Evolutionary conservation across 2,329 filamentous ascomycete species (phyloP).

Genomic region (Aspergillus sp.): DNA sequence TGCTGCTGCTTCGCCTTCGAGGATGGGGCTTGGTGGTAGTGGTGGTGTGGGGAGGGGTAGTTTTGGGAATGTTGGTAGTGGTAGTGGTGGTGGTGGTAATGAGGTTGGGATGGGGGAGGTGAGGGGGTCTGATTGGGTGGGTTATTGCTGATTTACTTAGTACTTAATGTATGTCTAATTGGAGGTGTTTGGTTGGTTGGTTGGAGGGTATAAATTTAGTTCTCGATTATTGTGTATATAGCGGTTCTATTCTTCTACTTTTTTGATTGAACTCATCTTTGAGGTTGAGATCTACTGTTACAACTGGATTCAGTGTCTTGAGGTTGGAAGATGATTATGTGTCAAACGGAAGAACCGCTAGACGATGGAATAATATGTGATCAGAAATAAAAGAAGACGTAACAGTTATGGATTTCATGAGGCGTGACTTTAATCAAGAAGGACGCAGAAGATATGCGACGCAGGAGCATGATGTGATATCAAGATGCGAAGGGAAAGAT

Average conservation of each 20-base stretch:
- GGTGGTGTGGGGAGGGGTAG: slow-evolving; percentile 5
- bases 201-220: background rate
- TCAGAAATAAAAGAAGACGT: slow-evolving; percentile 11
- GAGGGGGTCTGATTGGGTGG: slow-evolving; percentile 18
- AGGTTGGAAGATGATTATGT: background rate
- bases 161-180: too few relatives aligned
- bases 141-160: slow-evolving; percentile 13
- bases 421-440: slow-evolving; percentile 39
- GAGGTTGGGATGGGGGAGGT: slow-evolving; percentile 11
- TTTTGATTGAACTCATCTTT: too few relatives aligned
- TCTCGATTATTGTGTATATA: too few relatives aligned
- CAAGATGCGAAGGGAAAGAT: background rate
- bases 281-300: background rate
- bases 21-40: background rate
- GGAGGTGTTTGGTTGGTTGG: background rate
- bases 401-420: slow-evolving; percentile 39
- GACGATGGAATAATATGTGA: background rate
- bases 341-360: background rate
- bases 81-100: slow-evolving; percentile 6
- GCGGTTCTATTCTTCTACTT: too few relatives aligned
- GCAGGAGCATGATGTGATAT: slow-evolving; percentile 20
- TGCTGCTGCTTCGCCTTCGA: background rate
- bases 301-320: background rate
- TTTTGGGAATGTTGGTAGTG: slow-evolving; percentile 2
- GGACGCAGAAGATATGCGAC: slow-evolving; percentile 30